Evolutionary conservation across 1,284 basidiomycete genomes (phyloP), one percentile per base, ranked within the genome.

Genomic region (Ustilago crameri): DNA sequence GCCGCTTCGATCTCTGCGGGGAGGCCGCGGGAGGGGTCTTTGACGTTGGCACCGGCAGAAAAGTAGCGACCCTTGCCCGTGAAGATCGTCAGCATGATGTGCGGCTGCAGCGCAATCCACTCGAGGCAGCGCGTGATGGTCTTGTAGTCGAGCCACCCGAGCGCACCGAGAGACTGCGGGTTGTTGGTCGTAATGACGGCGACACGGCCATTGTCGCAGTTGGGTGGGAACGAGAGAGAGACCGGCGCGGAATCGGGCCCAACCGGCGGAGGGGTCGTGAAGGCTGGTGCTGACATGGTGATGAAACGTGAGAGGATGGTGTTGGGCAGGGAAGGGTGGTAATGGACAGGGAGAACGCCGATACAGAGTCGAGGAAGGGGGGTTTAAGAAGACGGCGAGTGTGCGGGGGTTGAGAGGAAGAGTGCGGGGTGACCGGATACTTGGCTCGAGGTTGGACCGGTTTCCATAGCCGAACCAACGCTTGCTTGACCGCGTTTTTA

Each of bases 61-160:
- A 71, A 78, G 64, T 74, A 78, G 5, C 76, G 47, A 15, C 76
- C 76, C 18, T 53, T 61, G 24, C 64, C 76, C 20, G 76, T 76
- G 24, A 78, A 54, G 18, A 78, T 57, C 26, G 66, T 70, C 35
- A 78, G 52, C 12, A 68, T 37, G 24, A 78, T 47, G n/a, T 61
- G 37, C 4, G 70, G 59, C 35, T 76, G 74, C 10, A 50, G 27
- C 0, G 60, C 55, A 34, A 78, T 58, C 76, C 74, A 76, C n/a
- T 68, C 55, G 17, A 78, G 58, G n/a, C 34, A 52, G 3, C 44
- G 45, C 20, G 64, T 65, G 43, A 78, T 69, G 37, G 26, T 20
- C 20, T 55, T 52, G 50, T 64, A 64, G 32, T 72, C 67, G 0
- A 45, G 60, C 44, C 45, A 53, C 4, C 48, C 51, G 26, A 78